Evolutionary conservation across 2,329 filamentous ascomycete genomes (phyloP).

Genomic region (Botrytis medusae): DNA sequence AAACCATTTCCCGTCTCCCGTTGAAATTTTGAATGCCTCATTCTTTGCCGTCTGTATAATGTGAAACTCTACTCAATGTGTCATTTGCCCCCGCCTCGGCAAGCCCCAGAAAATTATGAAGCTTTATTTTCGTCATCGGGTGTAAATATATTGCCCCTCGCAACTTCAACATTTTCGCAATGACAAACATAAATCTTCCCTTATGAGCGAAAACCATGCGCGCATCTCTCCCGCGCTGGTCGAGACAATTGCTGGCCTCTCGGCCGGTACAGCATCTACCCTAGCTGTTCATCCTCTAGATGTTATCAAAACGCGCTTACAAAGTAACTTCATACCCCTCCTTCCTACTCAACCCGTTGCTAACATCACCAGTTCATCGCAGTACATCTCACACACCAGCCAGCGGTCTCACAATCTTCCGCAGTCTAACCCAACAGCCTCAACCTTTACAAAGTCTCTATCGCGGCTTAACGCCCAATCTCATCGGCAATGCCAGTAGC

Average conservation of each 20-base stretch:
- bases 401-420: slow-evolving; percentile 54
- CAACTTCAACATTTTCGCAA: slow-evolving; percentile 26
- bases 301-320: slow-evolving; percentile 93
- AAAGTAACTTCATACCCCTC: slow-evolving; percentile 56
- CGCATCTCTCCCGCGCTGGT: slow-evolving; percentile 74
- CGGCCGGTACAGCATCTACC: slow-evolving; percentile 82
- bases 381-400: slow-evolving; percentile 45
- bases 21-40: not conserved
- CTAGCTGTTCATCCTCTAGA: slow-evolving; percentile 89
- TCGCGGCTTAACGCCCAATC: slow-evolving; percentile 84
- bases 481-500: slow-evolving; percentile 84
- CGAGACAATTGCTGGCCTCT: slow-evolving; percentile 87
- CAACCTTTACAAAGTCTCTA: slow-evolving; percentile 71
- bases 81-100: slow-evolving; percentile 27
- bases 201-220: slow-evolving; percentile 45
- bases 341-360: slow-evolving; percentile 41
- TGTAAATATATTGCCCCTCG: slow-evolving; percentile 15
- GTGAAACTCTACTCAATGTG: not conserved
- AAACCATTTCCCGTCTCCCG: slow-evolving; percentile 10
- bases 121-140: slow-evolving; percentile 32
- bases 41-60: not conserved
- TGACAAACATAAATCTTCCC: slow-evolving; percentile 24
- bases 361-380: slow-evolving; percentile 50
- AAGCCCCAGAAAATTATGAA: slow-evolving; percentile 26
- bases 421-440: slow-evolving; percentile 46